Evolutionary conservation across 768 basidiomycete genomes (phyloP), one percentile per base, ranked within the genome.

Genomic region (Suillus discolor): DNA sequence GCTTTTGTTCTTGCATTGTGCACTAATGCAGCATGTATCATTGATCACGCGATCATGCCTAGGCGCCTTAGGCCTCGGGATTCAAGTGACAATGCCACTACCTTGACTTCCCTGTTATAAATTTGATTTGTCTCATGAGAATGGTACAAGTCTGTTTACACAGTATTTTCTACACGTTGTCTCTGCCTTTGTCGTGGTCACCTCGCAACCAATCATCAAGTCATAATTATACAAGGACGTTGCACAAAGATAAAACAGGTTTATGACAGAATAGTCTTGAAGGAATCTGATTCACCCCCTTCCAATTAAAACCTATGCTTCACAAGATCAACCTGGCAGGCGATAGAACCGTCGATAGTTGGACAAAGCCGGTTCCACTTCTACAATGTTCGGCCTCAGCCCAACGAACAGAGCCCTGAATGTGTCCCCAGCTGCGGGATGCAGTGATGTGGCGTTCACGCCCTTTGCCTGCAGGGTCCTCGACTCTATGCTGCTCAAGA

Each of bases 321-420:
- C 42, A 65, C 53, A 64, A 39, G 25, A 63, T 44, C 25, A 64
- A 36, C 51, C 28, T 63, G 18, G 62, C 55, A 49, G 62, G 65
- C 11, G 64, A 39, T n/a, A 64, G 23, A 11, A 28, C 34, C 18
- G 62, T 64, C 11, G 20, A 53, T n/a, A 66, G 31, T 34, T 39
- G 20, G 31, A 55, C 42, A 51, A 16, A 36, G n/a, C 65, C 28
- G 0, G 6, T 20, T 34, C 5, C 61, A 9, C 16, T 13, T 12
- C 34, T 20, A 13, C 18, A 23, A 18, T 34, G 45, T 34, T 34
- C 34, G 11, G 4, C 16, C 6, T 38, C 62, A 20, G 47, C 63
- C 63, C 65, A 66, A 16, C 44, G 62, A 36, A 62, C 63, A 34
- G 51, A 64, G 3, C 65, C 65, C 28, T 34, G 25, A 53, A 66